phyloP scores from a whole-genome alignment of 2,329 filamentous ascomycete genomes.

The Paracamarosporium sp. region DNA sequence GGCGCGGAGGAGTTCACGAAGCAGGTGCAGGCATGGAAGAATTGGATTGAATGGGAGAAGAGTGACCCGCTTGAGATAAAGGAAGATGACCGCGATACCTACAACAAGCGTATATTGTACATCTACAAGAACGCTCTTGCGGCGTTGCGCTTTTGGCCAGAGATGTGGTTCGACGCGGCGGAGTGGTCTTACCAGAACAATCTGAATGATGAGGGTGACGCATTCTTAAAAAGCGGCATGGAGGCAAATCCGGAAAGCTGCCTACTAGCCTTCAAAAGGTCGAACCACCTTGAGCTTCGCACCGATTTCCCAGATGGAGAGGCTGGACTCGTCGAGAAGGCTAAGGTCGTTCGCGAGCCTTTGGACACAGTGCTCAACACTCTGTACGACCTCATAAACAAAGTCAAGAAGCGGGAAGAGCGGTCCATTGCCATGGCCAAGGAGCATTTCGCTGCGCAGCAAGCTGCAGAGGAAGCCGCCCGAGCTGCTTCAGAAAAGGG shows the following conservation, averaged over 20 bases:
- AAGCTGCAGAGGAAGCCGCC: constrained; percentile 50
- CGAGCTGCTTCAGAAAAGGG: constrained; percentile 47
- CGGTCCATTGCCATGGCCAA: constrained; percentile 64
- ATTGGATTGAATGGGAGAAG: constrained; percentile 95
- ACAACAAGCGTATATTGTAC: constrained; percentile 81
- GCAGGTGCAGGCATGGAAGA: constrained; percentile 89
- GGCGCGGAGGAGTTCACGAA: constrained; percentile 83
- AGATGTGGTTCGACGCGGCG: constrained; percentile 93
- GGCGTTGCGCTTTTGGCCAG: constrained; percentile 91
- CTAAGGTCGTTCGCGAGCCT: constrained; percentile 78
- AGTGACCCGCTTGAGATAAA: constrained; percentile 87
- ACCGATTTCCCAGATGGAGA: constrained; percentile 80
- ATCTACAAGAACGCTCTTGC: constrained; percentile 94
- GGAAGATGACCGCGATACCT: constrained; percentile 77
- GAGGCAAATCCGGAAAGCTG: constrained; percentile 93
- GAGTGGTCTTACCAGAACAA: constrained; percentile 89
- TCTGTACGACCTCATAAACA: constrained; percentile 85
- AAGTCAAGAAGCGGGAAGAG: constrained; percentile 70
- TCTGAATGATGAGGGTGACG: constrained; percentile 73
- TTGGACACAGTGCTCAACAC: constrained; percentile 84
- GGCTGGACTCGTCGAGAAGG: constrained; percentile 67
- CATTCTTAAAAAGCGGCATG: constrained; percentile 82
- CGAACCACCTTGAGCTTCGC: constrained; percentile 83
- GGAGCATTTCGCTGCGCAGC: constrained; percentile 58
- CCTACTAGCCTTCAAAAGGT: constrained; percentile 85